Evolutionary conservation across 148 eudicot genomes (phyloP).

Genomic region (Chenopodium album): DNA sequence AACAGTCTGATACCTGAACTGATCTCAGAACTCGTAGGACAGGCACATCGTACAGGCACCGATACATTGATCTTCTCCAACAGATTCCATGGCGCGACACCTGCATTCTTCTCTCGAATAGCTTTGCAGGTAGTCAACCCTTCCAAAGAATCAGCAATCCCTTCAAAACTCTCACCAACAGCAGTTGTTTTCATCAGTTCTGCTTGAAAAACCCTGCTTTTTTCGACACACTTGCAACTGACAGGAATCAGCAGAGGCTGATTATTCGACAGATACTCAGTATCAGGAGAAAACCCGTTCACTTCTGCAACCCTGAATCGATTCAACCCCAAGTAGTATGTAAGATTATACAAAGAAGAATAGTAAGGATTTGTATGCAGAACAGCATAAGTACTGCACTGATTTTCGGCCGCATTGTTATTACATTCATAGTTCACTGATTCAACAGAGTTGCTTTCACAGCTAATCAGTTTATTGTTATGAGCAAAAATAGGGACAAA

Average conservation of each 20-base stretch:
- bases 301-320: slow-evolving; percentile 35
- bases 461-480: slow-evolving; percentile 31
- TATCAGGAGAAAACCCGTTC: slow-evolving; percentile 44
- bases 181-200: slow-evolving; percentile 35
- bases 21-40: slow-evolving; percentile 41
- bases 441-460: slow-evolving; percentile 30
- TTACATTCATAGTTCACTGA: slow-evolving; percentile 34
- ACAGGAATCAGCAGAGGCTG: slow-evolving; percentile 59
- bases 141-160: slow-evolving; percentile 51
- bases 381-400: slow-evolving; percentile 49
- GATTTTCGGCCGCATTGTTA: slow-evolving; percentile 17
- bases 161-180: slow-evolving; percentile 47
- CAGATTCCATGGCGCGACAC: slow-evolving; percentile 33
- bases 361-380: slow-evolving; percentile 50
- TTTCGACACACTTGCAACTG: slow-evolving; percentile 43
- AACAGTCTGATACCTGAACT: slow-evolving; percentile 35
- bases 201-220: slow-evolving; percentile 37
- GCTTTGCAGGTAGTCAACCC: slow-evolving; percentile 64
- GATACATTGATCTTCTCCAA: slow-evolving; percentile 28
- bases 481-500: slow-evolving; percentile 32
- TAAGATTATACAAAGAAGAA: slow-evolving; percentile 51
- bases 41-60: slow-evolving; percentile 61
- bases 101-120: slow-evolving; percentile 42
- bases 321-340: slow-evolving; percentile 48
- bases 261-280: slow-evolving; percentile 41